A percentile compares a stretch with the other conserved stretches of the same genome.
Evolutionary conservation across 306 rosid species (phyloP).

Genomic region (Prosopis cineraria): DNA sequence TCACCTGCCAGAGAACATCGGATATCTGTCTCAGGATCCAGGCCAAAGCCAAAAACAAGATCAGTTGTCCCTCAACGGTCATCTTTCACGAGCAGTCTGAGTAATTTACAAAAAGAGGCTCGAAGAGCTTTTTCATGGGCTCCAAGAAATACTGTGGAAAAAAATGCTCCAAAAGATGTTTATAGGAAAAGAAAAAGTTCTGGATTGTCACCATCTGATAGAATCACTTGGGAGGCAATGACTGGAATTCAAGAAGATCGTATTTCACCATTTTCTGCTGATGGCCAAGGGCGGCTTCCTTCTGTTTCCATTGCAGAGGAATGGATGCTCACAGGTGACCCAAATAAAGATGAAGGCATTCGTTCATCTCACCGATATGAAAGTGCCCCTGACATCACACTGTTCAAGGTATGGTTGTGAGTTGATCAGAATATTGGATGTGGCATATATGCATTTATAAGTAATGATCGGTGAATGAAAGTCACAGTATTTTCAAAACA

Average conservation of each 20-base stretch:
- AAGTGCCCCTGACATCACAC: conserved; percentile 91
- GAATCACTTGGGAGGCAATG: conserved; percentile 99
- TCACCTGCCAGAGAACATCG: conserved; percentile 91
- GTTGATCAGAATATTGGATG: conserved; percentile 24
- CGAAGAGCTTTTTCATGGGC: conserved; percentile 98
- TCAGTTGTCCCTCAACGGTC: conserved; percentile 63
- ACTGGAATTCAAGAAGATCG: conserved; percentile 96
- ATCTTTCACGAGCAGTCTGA: conserved; percentile 85
- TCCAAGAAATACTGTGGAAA: conserved; percentile 76
- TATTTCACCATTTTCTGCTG: conserved; percentile 67
- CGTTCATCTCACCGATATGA: conserved; percentile 91
- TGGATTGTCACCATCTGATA: conserved; percentile 87
- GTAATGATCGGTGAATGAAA: conserved; percentile 1
- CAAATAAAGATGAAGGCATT: conserved; percentile 68
- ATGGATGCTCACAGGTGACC: conserved; percentile 95
- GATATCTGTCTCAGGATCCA: conserved; percentile 73
- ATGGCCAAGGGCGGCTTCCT: conserved; percentile 95
- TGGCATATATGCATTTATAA: conserved; percentile 18
- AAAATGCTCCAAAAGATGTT: conserved; percentile 77
- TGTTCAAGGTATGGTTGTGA: conserved; percentile 70
- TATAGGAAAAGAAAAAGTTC: conserved; percentile 96
- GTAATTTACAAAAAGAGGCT: conserved; percentile 95
- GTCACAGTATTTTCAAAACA: not conserved
- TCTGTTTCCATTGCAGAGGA: conserved; percentile 87
- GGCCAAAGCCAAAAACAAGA: conserved; percentile 80